Evolutionary conservation across 73 alveolate genomes (phyloP).

Genomic region (Uronychia binucleata): DNA sequence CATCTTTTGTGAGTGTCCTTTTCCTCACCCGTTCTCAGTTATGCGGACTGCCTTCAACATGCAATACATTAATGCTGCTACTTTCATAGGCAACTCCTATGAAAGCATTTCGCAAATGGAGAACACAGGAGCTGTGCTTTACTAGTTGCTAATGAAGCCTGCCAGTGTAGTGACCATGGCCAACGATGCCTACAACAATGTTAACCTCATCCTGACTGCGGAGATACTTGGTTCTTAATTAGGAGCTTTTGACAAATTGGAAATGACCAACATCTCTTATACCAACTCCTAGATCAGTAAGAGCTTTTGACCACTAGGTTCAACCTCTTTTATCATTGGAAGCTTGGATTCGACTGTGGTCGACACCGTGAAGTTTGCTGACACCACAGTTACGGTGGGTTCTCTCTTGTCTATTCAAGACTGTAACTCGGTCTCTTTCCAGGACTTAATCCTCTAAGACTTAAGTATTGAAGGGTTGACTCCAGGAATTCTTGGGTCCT

Average conservation of each 20-base stretch:
- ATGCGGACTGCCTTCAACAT: neutral
- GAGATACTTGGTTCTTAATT: neutral
- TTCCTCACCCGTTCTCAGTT: too few species aligned
- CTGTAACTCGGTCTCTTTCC: neutral
- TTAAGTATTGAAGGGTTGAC: too few species aligned
- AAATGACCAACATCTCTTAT: neutral
- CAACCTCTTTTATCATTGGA: neutral
- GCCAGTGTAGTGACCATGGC: neutral
- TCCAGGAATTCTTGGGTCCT: neutral
- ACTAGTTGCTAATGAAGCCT: neutral
- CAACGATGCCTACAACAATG: neutral
- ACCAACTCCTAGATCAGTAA: neutral
- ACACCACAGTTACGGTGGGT: neutral
- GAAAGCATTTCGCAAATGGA: neutral
- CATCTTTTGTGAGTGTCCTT: too few species aligned
- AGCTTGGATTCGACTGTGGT: neutral
- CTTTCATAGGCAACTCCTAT: neutral
- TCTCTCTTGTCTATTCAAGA: neutral
- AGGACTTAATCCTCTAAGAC: too few species aligned
- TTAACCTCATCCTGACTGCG: neutral
- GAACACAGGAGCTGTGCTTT: neutral
- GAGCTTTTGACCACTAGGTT: neutral
- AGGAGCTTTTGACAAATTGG: neutral
- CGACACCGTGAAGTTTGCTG: neutral
- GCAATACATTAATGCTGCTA: neutral